A percentile compares a stretch with the other conserved stretches of the same genome.
Conservation (phyloP, 169 alveolate genomes). For the Plasmodium billcollinsi region DNA sequence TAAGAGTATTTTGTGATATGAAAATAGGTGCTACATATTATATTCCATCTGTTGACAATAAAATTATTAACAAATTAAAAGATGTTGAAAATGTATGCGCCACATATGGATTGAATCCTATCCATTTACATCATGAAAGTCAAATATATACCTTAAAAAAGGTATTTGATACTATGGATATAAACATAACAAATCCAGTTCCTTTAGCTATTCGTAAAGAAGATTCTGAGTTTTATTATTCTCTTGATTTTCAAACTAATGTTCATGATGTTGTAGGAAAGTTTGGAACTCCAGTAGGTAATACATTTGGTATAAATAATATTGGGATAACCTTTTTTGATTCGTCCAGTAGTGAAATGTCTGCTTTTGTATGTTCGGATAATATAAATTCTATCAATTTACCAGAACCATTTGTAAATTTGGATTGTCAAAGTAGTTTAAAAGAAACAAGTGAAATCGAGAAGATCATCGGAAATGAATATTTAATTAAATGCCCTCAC, state of each 20-base stretch:
- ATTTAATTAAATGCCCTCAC: slow-evolving; percentile 88
- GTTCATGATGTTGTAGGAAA: slow-evolving; percentile 50
- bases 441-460: slow-evolving; percentile 84
- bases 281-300: slow-evolving; percentile 66
- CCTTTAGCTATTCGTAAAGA: slow-evolving; percentile 77
- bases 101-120: slow-evolving; percentile 78
- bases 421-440: slow-evolving; percentile 83
- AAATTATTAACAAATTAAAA: slow-evolving; percentile 51
- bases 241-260: slow-evolving; percentile 80
- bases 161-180: slow-evolving; percentile 62
- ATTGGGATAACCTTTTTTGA: slow-evolving; percentile 80
- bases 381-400: slow-evolving; percentile 80
- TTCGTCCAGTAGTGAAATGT: slow-evolving; percentile 83
- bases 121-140: slow-evolving; percentile 68
- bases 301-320: slow-evolving; percentile 79
- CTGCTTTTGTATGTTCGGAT: slow-evolving; percentile 83
- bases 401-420: slow-evolving; percentile 82
- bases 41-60: slow-evolving; percentile 76
- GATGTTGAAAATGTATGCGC: slow-evolving; percentile 74
- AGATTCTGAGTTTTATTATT: slow-evolving; percentile 55
- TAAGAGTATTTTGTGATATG: slow-evolving; percentile 92
- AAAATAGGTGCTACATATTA: slow-evolving; percentile 89
- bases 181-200: slow-evolving; percentile 77
- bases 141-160: slow-evolving; percentile 57
- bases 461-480: slow-evolving; percentile 86